Evolutionary conservation across 148 eudicot genomes (phyloP).

Genomic region (Rhododendron henanense): DNA sequence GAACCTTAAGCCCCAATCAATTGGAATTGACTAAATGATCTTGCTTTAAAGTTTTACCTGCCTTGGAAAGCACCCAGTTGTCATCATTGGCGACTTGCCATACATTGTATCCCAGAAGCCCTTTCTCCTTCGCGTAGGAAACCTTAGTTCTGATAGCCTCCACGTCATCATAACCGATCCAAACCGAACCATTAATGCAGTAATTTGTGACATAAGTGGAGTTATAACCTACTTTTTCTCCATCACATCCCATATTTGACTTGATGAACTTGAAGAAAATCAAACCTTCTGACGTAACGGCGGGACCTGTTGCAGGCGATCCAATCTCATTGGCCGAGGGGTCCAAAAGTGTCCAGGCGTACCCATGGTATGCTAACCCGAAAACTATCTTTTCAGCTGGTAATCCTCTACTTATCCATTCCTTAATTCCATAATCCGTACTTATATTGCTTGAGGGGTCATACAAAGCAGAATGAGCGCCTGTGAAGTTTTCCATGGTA

Average conservation of each 20-base stretch:
- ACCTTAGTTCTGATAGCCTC: conserved; percentile 45
- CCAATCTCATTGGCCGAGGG: conserved; percentile 21
- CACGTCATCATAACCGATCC: conserved; percentile 49
- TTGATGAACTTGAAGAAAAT: conserved; percentile 28
- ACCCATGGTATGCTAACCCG: conserved; percentile 41
- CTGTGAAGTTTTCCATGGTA: conserved; percentile 15
- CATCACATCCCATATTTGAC: conserved; percentile 14
- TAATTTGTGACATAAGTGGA: conserved; percentile 33
- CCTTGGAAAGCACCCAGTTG: conserved; percentile 40
- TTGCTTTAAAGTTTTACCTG: conserved; percentile 17
- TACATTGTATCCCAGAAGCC: conserved; percentile 39
- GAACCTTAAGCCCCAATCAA: no score
- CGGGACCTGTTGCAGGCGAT: conserved; percentile 31
- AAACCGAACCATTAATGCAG: conserved; percentile 23
- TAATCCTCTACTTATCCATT: conserved; percentile 38
- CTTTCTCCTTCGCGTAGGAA: conserved; percentile 39
- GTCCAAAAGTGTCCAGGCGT: conserved; percentile 32
- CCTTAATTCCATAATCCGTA: conserved; percentile 34
- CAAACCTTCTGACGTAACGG: conserved; percentile 26
- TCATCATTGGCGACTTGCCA: conserved; percentile 34
- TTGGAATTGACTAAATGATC: neutral
- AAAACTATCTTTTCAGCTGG: conserved; percentile 28
- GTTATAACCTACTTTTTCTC: conserved; percentile 22
- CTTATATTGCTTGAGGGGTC: conserved; percentile 34
- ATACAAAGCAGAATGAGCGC: conserved; percentile 42